Base-by-base conservation (phyloP, 208 protist species). In the Entamoeba moshkovskii region DNA sequence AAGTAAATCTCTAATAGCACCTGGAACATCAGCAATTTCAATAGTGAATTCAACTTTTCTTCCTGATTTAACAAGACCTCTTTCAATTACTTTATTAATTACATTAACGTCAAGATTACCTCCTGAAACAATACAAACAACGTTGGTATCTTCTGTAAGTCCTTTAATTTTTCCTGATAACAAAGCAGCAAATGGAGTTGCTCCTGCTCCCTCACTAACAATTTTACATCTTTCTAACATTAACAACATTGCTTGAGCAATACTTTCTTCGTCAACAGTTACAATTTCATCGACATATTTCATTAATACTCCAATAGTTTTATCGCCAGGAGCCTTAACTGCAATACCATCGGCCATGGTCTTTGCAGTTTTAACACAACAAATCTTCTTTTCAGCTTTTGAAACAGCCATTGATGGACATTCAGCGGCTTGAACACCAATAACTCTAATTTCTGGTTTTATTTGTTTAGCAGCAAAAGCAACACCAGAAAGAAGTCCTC, bases 341-440 rank as follows among this genome's bases (percentile, higher is more conserved):
- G 92, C 93, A 52, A 47, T 85, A 33, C 93, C 93, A 91, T 94
- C 93, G 29, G 93, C 85, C 4, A 94, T 38, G 6, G 93, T 93
- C 2, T 25, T 29, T 44, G 25, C 45, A 3, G 5, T 85, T 44
- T 66, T 29, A 73, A 93, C 38, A 44, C 16, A 33, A 52, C 33
- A 25, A 33, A 91, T 4, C 33, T 73, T 16, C 8, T 52, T 5
- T n/a, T 29, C 46, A 22, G n/a, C 16, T 52, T 52, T 46, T 3
- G 46, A 45, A 13, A 52, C 92, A 15, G 45, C 25, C 25, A 94
- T 38, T 49, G 93, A 92, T 44, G 48, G 46, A 49, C 92, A 49
- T n/a, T n/a, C 33, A 18, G 1, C 46, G 22, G 93, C 85, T 49
- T 93, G 46, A 49, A 94, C 52, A 49, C 91, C 93, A 38, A 93